phyloP scores from a whole-genome alignment of 495 filamentous ascomycete species.

The Aspergillus affinis region DNA sequence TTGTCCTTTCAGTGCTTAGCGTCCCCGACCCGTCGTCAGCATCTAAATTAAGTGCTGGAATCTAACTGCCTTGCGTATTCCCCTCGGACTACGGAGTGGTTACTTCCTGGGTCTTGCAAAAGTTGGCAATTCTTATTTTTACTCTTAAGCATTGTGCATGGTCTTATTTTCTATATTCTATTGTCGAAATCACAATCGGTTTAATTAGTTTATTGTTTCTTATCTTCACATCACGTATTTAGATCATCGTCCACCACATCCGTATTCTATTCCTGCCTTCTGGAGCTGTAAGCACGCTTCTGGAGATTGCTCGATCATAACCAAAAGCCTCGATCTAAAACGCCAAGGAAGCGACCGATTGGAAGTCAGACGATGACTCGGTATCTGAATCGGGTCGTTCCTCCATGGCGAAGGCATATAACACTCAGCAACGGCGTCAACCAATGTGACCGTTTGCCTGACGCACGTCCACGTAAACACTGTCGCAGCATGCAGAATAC shows the following conservation, averaged over 20 bases:
- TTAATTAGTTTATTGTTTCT: too few relatives aligned
- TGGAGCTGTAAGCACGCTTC: not conserved
- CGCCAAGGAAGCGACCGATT: too few relatives aligned
- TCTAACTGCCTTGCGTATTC: too few relatives aligned
- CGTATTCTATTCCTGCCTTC: not conserved
- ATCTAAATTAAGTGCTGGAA: not conserved
- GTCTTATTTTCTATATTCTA: not conserved
- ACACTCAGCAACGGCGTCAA: not conserved
- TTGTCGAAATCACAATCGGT: not conserved
- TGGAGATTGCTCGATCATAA: not conserved
- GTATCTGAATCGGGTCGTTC: not conserved
- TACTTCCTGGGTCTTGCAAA: too few relatives aligned
- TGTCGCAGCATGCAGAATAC: not conserved
- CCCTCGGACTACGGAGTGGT: too few relatives aligned
- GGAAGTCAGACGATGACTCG: too few relatives aligned
- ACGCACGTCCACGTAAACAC: not conserved
- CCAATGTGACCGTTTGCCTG: not conserved
- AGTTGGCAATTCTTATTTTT: too few relatives aligned
- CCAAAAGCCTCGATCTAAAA: too few relatives aligned
- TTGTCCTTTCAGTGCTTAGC: slow-evolving; percentile 35
- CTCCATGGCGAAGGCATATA: not conserved
- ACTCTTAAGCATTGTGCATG: too few relatives aligned
- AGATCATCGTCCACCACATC: not conserved
- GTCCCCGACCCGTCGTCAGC: too few relatives aligned
- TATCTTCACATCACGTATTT: not conserved